Evolutionary conservation across 371 early-diverging fungal genomes (phyloP).

Genomic region (Dichotomocladium elegans): DNA sequence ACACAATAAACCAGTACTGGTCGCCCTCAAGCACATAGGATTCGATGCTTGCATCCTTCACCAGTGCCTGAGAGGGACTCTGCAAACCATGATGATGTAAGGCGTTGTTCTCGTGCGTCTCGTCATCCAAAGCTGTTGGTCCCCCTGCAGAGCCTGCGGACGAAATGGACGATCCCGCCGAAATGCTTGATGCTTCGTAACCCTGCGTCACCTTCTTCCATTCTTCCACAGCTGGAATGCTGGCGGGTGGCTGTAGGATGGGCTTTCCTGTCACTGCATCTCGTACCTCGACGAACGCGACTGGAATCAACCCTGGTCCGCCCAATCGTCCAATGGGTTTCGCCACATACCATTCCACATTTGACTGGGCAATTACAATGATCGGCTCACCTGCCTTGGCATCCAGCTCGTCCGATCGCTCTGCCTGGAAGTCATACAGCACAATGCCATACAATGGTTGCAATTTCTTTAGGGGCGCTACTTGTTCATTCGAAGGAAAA

Average conservation of each 20-base stretch:
- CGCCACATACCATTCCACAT: conserved; percentile 80
- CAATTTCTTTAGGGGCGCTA: conserved; percentile 19
- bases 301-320: conserved; percentile 76
- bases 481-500: no score
- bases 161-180: conserved; percentile 30
- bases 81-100: no score
- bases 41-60: conserved; percentile 54
- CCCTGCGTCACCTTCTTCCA: conserved; percentile 68
- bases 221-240: conserved; percentile 51
- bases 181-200: conserved; percentile 55
- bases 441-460: conserved; percentile 67
- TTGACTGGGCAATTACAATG: conserved; percentile 75
- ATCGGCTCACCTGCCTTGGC: conserved; percentile 70
- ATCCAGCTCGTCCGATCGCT: conserved; percentile 73
- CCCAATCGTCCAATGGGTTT: conserved; percentile 67
- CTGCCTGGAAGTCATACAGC: conserved; percentile 73
- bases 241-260: conserved; percentile 21
- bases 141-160: conserved; percentile 7
- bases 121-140: conserved; percentile 3
- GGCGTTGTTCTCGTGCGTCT: conserved; percentile 2
- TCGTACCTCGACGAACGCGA: conserved; percentile 71
- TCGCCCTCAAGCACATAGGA: conserved; percentile 58
- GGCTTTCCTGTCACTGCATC: conserved; percentile 61
- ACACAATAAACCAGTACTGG: conserved; percentile 67
- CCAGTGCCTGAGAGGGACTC: conserved; percentile 5